A percentile compares a stretch with the other conserved stretches of the same genome.
Evolutionary conservation across 78 protist genomes (phyloP).

Genomic region (Cavenderia fasciculata): DNA sequence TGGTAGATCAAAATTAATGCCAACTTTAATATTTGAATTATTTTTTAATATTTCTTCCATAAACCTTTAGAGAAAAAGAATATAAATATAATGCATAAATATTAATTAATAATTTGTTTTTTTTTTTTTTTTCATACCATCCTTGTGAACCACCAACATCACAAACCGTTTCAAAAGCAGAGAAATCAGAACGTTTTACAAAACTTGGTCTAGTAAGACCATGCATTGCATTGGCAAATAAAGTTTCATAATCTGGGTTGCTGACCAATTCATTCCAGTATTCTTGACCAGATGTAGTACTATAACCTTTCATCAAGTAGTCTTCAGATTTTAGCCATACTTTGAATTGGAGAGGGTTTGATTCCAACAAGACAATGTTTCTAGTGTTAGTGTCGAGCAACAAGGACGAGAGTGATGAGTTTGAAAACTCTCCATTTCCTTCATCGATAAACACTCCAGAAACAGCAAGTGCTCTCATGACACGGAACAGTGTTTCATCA

Average conservation of each 20-base stretch:
- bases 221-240: not conserved
- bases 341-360: no score
- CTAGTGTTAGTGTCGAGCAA: no score
- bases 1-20: constrained; percentile 9
- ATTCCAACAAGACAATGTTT: no score
- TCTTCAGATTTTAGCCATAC: no score
- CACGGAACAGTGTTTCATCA: not conserved
- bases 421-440: not conserved
- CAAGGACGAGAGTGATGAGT: no score
- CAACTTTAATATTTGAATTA: not conserved
- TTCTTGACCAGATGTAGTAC: not conserved
- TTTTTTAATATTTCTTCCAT: not conserved
- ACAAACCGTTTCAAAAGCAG: not conserved
- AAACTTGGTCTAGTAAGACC: not conserved
- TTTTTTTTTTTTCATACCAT: not conserved
- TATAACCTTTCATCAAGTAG: no score
- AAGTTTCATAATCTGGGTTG: not conserved
- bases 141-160: constrained; percentile 58
- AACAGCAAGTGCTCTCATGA: not conserved
- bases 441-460: not conserved
- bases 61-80: not conserved
- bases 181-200: constrained; percentile 3
- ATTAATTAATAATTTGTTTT: not conserved
- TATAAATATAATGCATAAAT: not conserved
- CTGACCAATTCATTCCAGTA: not conserved